These are phyloP conservation scores for Uronychia binucleata DNA, from an alignment of 73 alveolate species.

Conservation along the genomic window DNA sequence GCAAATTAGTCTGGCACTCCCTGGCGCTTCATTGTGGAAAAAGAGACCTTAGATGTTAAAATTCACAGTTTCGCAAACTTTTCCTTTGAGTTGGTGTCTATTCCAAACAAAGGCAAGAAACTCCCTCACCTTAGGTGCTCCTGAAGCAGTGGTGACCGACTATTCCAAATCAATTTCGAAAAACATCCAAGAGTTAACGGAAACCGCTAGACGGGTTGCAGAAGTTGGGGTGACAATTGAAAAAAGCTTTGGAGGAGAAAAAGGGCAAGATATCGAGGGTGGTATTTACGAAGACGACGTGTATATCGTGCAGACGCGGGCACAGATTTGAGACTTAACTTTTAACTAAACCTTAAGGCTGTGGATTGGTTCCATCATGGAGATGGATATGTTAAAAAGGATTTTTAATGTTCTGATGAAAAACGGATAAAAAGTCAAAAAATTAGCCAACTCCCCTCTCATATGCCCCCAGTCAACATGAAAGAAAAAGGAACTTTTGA, in stretches of 20 bases:
- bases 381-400: not conserved
- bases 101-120: not conserved
- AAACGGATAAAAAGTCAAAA: too few species aligned
- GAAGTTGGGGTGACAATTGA: not conserved
- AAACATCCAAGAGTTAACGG: not conserved
- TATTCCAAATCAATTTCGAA: not conserved
- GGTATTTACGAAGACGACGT: constrained; percentile 17
- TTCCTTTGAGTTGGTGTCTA: constrained; percentile 20
- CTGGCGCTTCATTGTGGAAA: constrained; percentile 73
- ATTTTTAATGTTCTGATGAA: too few species aligned
- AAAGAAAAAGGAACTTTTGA: not conserved
- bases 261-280: constrained; percentile 45
- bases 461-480: too few species aligned
- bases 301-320: constrained; percentile 34
- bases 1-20: constrained; percentile 92
- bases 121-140: not conserved
- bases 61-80: constrained; percentile 64
- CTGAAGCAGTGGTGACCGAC: not conserved
- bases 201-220: not conserved
- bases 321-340: constrained; percentile 5
- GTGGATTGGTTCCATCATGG: not conserved
- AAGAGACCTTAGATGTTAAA: constrained; percentile 30
- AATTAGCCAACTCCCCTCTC: too few species aligned
- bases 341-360: not conserved
- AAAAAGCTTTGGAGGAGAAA: not conserved